Percentiles rank a stretch among this genome's conserved stretches.
These are phyloP conservation scores for Botrytis tulipae DNA, from an alignment of 2,329 filamentous ascomycete species.

Conservation along the genomic window DNA sequence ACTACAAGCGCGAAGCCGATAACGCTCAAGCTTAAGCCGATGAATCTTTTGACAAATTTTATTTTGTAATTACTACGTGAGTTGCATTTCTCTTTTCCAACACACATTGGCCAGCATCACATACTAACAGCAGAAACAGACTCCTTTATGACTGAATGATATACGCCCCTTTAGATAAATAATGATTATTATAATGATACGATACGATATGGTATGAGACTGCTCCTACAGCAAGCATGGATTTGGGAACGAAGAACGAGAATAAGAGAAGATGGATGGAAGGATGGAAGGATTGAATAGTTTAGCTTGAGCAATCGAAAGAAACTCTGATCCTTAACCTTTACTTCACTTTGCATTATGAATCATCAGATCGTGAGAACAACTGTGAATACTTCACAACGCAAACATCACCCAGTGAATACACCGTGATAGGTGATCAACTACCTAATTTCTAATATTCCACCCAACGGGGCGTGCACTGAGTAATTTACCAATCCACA, in stretches of 20 bases:
- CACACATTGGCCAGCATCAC: too few species aligned
- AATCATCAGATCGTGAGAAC: neutral
- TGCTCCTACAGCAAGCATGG: conserved; percentile 7
- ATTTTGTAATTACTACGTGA: conserved; percentile 17
- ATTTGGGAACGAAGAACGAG: neutral
- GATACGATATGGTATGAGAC: neutral
- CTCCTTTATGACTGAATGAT: conserved; percentile 23
- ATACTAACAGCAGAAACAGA: neutral
- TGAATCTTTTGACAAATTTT: conserved; percentile 7
- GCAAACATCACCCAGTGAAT: too few species aligned
- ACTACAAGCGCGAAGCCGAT: conserved; percentile 11
- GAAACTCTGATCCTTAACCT: neutral
- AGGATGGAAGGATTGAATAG: neutral
- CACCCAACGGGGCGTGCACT: neutral
- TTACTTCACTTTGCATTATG: neutral
- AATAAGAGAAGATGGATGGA: neutral
- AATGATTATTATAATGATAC: conserved; percentile 14
- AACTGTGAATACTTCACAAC: neutral
- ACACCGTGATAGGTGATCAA: too few species aligned
- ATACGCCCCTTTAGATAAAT: conserved; percentile 16
- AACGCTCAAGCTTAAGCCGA: neutral
- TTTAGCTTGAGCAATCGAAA: neutral
- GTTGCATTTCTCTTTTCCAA: neutral
- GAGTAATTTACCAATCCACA: neutral
- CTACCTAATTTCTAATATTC: too few species aligned